Conservation (phyloP, 345 rosid species). For the sweet orange (Citrus sinensis) region DNA sequence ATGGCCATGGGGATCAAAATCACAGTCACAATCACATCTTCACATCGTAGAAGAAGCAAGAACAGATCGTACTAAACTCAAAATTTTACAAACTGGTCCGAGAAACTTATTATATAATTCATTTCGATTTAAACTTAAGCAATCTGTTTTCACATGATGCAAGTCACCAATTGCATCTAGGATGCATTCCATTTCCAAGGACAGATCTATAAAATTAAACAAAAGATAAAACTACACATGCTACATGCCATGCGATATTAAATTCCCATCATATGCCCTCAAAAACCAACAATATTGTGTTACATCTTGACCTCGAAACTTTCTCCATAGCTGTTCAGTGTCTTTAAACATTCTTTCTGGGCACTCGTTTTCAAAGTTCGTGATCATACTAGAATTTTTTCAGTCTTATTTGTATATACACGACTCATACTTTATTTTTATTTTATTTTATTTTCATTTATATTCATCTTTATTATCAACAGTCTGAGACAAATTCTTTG, state of each 20-base stretch:
- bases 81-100: too few species aligned
- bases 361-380: not conserved
- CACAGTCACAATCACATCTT: not conserved
- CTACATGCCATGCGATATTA: not conserved
- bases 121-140: too few species aligned
- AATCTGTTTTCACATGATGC: not conserved
- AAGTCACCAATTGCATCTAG: not conserved
- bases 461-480: not conserved
- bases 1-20: too few species aligned
- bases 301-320: not conserved
- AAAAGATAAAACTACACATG: not conserved
- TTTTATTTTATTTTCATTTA: too few species aligned
- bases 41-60: not conserved
- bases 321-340: not conserved
- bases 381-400: not conserved
- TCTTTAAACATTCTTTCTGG: not conserved
- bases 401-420: not conserved
- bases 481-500: not conserved
- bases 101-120: too few species aligned
- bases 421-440: not conserved
- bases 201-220: slow-evolving; percentile 19
- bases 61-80: not conserved
- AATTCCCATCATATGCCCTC: slow-evolving; percentile 1
- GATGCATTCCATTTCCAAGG: slow-evolving; percentile 32
- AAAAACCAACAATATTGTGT: not conserved